Conservation (phyloP, 1,284 basidiomycete species). For the Heterobasidion irregulare region DNA sequence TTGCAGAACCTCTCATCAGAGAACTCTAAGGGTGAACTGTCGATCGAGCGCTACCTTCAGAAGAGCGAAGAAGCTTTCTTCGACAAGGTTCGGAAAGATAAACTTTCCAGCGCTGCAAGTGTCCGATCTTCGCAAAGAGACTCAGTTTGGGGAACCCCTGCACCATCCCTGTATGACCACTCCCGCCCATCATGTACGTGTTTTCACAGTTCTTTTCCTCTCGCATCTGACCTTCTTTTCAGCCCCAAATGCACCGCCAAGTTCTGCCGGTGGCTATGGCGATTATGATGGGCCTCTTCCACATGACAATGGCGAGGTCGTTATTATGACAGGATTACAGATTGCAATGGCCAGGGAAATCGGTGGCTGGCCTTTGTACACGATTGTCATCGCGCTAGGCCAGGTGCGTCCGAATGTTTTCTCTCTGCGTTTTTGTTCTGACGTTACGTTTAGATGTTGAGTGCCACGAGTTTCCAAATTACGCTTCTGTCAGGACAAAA, state of each 20-base stretch:
- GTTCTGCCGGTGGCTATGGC: constrained; percentile 39
- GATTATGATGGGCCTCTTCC: constrained; percentile 32
- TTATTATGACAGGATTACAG: constrained; percentile 75
- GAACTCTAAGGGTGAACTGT: constrained; percentile 86
- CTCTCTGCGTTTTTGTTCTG: background rate
- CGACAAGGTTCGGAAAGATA: constrained; percentile 81
- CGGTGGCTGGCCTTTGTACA: constrained; percentile 83
- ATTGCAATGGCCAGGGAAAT: constrained; percentile 73
- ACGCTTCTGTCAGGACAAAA: constrained; percentile 82
- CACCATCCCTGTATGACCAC: constrained; percentile 51
- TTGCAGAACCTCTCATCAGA: constrained; percentile 71
- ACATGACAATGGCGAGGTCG: constrained; percentile 42
- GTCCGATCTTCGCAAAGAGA: constrained; percentile 74
- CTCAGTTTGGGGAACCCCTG: constrained; percentile 70
- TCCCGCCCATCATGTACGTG: constrained; percentile 70
- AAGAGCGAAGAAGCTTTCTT: constrained; percentile 93
- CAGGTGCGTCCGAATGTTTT: constrained; percentile 41
- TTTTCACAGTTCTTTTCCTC: background rate
- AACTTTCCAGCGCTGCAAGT: constrained; percentile 71
- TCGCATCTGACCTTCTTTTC: constrained; percentile 12
- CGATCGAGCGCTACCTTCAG: constrained; percentile 83
- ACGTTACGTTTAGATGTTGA: constrained; percentile 48
- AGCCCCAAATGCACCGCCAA: constrained; percentile 45
- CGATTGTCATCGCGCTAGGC: constrained; percentile 79
- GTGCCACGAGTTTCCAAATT: constrained; percentile 92